Percentiles rank a stretch among this genome's conserved stretches.
Conservation (phyloP, 2,329 filamentous ascomycete genomes). For the Trichoderma hamatum region DNA sequence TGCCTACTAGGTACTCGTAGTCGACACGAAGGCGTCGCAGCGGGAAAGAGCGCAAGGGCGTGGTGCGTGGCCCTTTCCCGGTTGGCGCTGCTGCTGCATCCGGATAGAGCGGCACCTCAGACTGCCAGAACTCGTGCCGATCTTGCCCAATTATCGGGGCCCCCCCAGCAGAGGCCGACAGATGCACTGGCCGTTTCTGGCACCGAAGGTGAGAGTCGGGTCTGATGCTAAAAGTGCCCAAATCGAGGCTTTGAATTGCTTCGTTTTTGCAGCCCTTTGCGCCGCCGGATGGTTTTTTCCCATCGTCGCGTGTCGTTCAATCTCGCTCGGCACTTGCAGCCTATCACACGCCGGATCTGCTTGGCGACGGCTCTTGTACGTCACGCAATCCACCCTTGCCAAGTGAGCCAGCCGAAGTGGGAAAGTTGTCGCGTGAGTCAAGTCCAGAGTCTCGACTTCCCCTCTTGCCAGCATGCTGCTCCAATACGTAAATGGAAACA, state of each 20-base stretch:
- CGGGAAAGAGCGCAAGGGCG: conserved; percentile 10
- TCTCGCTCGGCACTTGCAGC: conserved; percentile 12
- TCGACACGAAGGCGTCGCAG: not conserved
- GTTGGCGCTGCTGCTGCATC: conserved; percentile 24
- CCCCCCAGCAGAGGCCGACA: not conserved
- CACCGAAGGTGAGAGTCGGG: not conserved
- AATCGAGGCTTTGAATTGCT: conserved; percentile 5
- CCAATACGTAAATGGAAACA: conserved; percentile 9
- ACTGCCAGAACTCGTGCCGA: conserved; percentile 19
- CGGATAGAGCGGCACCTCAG: conserved; percentile 26
- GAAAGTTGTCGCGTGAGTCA: conserved; percentile 31
- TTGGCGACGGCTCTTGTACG: conserved; percentile 19
- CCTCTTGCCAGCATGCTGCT: not conserved
- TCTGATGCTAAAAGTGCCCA: not conserved
- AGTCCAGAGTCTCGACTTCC: conserved; percentile 15
- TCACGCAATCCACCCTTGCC: conserved; percentile 18
- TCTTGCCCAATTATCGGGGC: conserved; percentile 11
- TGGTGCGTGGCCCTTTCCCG: conserved; percentile 12
- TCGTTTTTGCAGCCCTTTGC: not conserved
- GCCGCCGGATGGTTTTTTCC: not conserved
- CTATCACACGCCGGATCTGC: conserved; percentile 1
- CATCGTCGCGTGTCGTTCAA: not conserved
- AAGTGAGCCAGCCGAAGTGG: conserved; percentile 22
- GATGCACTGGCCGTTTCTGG: not conserved
- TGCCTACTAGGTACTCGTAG: no score